These are phyloP conservation scores for Tylopilus orsonianus DNA, from an alignment of 1,284 basidiomycete species.

Conservation along the genomic window DNA sequence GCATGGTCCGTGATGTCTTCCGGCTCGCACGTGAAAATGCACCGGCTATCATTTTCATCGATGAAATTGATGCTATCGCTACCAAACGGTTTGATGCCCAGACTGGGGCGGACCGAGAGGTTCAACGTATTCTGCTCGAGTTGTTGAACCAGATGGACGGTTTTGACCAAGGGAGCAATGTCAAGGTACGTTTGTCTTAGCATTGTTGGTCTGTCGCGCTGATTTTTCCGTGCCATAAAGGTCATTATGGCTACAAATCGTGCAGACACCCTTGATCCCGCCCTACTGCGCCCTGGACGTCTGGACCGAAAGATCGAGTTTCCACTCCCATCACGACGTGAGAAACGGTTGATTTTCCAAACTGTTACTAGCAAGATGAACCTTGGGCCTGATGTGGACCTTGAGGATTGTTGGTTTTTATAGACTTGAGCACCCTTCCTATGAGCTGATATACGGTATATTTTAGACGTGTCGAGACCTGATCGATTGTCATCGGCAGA, in stretches of 20 bases:
- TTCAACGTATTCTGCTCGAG: conserved; percentile 98
- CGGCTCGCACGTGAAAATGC: conserved; percentile 96
- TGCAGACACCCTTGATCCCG: conserved; percentile 95
- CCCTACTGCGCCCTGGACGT: conserved; percentile 94
- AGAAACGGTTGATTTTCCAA: conserved; percentile 98
- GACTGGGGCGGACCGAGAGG: conserved; percentile 98
- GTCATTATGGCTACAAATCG: conserved; percentile 99
- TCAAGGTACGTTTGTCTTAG: conserved; percentile 68
- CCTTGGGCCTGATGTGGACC: conserved; percentile 94
- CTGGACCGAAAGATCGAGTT: conserved; percentile 99
- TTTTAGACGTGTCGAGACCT: conserved; percentile 89
- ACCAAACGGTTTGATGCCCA: conserved; percentile 99
- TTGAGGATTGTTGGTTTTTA: conserved; percentile 86
- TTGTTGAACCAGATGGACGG: conserved; percentile 99
- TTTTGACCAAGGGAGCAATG: conserved; percentile 98
- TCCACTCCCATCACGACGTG: conserved; percentile 90
- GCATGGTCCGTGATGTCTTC: conserved; percentile 99
- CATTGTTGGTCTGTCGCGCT: not conserved
- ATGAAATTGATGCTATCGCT: conserved; percentile 99
- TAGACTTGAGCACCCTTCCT: not conserved
- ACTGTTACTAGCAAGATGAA: conserved; percentile 99
- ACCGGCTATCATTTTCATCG: conserved; percentile 99
- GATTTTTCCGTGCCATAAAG: conserved; percentile 40
- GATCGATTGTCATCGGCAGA: conserved; percentile 96
- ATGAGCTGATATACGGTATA: conserved; percentile 12